phyloP scores from a whole-genome alignment of 179 eudicot genomes.

The Nepenthes alata region DNA sequence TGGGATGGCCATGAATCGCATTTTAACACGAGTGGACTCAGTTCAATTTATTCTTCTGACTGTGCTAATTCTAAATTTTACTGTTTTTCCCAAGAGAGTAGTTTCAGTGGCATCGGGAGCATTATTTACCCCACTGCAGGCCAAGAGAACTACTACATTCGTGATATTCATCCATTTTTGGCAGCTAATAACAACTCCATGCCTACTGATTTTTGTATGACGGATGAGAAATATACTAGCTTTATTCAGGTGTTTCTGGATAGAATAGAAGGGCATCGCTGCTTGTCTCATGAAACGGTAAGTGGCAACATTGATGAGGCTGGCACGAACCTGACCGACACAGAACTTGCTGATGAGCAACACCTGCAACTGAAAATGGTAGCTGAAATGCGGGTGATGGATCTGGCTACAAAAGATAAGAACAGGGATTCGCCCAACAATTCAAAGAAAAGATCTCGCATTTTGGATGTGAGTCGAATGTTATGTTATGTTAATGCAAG shows the following conservation, averaged over 20 bases:
- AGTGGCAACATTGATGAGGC: constrained; percentile 10
- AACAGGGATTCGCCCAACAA: constrained; percentile 11
- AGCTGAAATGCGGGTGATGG: constrained; percentile 9
- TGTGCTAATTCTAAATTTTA: constrained; percentile 21
- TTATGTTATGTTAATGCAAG: background rate
- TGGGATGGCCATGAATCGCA: constrained; percentile 12
- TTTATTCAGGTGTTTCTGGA: constrained; percentile 11
- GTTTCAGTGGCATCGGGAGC: constrained; percentile 15
- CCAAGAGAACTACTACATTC: constrained; percentile 11
- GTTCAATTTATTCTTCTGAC: constrained; percentile 25
- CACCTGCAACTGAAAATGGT: constrained; percentile 10
- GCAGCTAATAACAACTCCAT: constrained; percentile 5
- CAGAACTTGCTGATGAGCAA: constrained; percentile 6
- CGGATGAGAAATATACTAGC: constrained; percentile 3
- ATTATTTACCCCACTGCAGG: constrained; percentile 15
- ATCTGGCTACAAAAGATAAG: constrained; percentile 18
- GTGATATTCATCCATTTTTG: constrained; percentile 17
- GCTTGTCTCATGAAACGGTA: constrained; percentile 4
- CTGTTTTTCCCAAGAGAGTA: constrained; percentile 23
- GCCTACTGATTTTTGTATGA: constrained; percentile 13
- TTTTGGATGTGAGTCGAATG: constrained; percentile 20
- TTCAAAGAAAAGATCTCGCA: constrained; percentile 33
- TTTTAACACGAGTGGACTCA: constrained; percentile 6
- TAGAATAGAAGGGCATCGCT: constrained; percentile 13
- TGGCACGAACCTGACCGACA: background rate